A percentile compares a stretch with the other conserved stretches of the same genome.
These are phyloP conservation scores for Citrus sp. DNA, from an alignment of 345 rosid genomes.

Conservation along the genomic window DNA sequence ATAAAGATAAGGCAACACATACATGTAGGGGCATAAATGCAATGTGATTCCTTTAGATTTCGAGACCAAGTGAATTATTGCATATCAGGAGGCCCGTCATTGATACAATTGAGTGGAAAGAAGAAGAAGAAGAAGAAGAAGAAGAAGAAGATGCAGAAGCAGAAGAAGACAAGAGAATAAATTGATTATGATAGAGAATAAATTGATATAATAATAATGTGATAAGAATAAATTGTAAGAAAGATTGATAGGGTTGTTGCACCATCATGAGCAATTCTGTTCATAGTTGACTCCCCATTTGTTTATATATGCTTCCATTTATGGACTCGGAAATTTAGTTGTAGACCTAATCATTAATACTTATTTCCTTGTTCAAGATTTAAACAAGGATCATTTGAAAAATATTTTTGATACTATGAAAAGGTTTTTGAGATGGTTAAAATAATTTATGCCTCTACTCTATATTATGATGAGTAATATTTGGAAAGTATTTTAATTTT, in stretches of 20 bases:
- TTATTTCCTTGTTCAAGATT: no score
- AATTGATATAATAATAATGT: not conserved
- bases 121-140: slow-evolving; percentile 1
- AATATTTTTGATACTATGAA: no score
- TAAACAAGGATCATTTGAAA: no score
- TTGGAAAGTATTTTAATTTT: no score
- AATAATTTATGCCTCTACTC: no score
- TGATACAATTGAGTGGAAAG: not conserved
- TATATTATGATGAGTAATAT: no score
- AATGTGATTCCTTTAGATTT: slow-evolving; percentile 19
- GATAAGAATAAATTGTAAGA: not conserved
- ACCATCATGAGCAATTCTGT: not conserved
- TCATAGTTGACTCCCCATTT: not conserved
- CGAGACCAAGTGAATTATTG: not conserved
- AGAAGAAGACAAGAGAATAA: slow-evolving; percentile 1
- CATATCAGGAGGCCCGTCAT: not conserved
- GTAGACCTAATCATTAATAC: no score
- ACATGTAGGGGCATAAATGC: slow-evolving; percentile 11
- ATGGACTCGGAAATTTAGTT: no score
- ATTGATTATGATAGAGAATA: slow-evolving; percentile 1
- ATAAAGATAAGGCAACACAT: no score
- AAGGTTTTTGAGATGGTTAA: no score
- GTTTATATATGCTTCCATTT: no score
- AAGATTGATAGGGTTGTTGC: not conserved
- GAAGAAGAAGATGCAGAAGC: not conserved